Conservation (phyloP, 177 flowering plant genomes). For the Vitis hybrid region DNA sequence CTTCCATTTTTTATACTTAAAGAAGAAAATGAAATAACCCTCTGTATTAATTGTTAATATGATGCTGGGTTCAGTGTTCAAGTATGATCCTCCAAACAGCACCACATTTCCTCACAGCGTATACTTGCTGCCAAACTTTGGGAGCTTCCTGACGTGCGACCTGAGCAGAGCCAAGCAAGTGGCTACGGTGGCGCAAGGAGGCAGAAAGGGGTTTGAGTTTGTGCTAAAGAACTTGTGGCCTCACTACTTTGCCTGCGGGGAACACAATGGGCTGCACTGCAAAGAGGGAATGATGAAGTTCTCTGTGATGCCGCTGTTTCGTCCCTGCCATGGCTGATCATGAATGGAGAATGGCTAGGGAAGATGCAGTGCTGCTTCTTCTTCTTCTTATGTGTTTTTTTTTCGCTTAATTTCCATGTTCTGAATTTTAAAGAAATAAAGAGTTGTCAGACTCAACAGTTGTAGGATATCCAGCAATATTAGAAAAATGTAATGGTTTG, state of each 20-base stretch:
- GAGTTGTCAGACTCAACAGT: not conserved
- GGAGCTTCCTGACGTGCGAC: slow-evolving; percentile 46
- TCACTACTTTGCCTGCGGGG: slow-evolving; percentile 51
- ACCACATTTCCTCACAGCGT: slow-evolving; percentile 43
- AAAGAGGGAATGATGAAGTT: slow-evolving; percentile 48
- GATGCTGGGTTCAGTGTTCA: slow-evolving; percentile 35
- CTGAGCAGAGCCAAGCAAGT: slow-evolving; percentile 30
- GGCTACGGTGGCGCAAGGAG: slow-evolving; percentile 34
- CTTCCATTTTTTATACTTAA: not conserved
- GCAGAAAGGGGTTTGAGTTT: slow-evolving; percentile 41
- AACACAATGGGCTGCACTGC: slow-evolving; percentile 40
- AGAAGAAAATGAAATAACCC: too few relatives aligned
- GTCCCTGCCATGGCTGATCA: slow-evolving; percentile 8
- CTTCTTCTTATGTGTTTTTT: not conserved
- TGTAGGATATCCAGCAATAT: too few relatives aligned
- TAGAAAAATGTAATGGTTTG: too few relatives aligned
- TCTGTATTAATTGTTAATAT: not conserved
- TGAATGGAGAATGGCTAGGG: not conserved
- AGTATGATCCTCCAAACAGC: slow-evolving; percentile 32
- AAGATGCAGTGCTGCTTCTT: slow-evolving; percentile 9
- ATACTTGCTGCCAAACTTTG: slow-evolving; percentile 36
- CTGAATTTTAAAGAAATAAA: not conserved
- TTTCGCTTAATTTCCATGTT: not conserved
- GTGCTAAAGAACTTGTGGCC: slow-evolving; percentile 33
- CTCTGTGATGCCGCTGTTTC: slow-evolving; percentile 32